phyloP scores from a whole-genome alignment of 1,284 basidiomycete genomes.

The Puccinia novopanici region DNA sequence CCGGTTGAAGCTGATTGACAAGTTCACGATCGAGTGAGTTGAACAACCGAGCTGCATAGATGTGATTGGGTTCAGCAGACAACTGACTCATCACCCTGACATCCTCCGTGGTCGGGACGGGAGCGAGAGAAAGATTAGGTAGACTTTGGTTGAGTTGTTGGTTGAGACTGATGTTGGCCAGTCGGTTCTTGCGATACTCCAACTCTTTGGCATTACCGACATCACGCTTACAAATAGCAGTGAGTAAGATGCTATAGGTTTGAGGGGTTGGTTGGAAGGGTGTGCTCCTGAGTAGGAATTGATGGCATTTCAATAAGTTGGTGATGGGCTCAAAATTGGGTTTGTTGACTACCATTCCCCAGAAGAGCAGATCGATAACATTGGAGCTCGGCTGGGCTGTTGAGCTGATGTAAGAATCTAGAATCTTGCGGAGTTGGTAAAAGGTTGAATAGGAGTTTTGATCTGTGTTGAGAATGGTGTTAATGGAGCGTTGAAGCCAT shows the following conservation, averaged over 20 bases:
- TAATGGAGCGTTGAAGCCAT: slow-evolving; percentile 35
- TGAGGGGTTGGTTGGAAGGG: slow-evolving; percentile 34
- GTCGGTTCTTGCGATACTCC: slow-evolving; percentile 20
- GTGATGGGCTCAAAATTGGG: slow-evolving; percentile 45
- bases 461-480: slow-evolving; percentile 18
- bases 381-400: slow-evolving; percentile 30
- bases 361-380: slow-evolving; percentile 44
- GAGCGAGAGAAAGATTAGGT: slow-evolving; percentile 35
- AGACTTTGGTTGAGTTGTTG: slow-evolving; percentile 49
- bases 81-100: background rate
- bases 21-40: slow-evolving; percentile 26
- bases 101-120: slow-evolving; percentile 31
- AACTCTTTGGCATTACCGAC: slow-evolving; percentile 31
- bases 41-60: slow-evolving; percentile 27
- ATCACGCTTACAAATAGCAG: slow-evolving; percentile 44
- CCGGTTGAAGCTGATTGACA: slow-evolving; percentile 38
- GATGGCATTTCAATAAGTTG: slow-evolving; percentile 30
- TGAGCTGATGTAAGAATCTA: slow-evolving; percentile 44
- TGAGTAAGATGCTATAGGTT: slow-evolving; percentile 47
- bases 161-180: slow-evolving; percentile 31
- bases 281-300: slow-evolving; percentile 32
- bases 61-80: slow-evolving; percentile 39
- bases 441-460: slow-evolving; percentile 39
- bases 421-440: slow-evolving; percentile 36
- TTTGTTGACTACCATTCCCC: slow-evolving; percentile 39